Evolutionary conservation across 352 stramenopile species (phyloP), one percentile per base, ranked within the genome.

Genomic region (Phytopythium helicoides): DNA sequence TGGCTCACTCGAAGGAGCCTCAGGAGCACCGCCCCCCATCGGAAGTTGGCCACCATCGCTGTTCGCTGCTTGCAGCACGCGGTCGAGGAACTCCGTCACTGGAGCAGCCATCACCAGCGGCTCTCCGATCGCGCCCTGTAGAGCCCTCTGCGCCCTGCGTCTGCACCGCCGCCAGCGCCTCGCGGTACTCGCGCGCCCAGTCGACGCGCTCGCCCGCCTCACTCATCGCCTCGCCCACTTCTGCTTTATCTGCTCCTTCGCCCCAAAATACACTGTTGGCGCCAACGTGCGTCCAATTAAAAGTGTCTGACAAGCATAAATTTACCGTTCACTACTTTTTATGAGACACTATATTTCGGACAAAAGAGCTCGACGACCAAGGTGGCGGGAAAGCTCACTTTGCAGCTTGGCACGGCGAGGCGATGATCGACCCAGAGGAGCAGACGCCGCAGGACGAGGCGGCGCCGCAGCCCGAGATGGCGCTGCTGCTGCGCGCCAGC

Each of bases 401-500:
- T 33, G 28, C 5, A 33, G 28, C 9, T n/a, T n/a, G n/a, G n/a
- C n/a, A n/a, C n/a, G n/a, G n/a, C n/a, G n/a, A 9, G 9, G 9
- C 15, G 23, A 87, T 80, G 66, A 66, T 51, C 31, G 68, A 84
- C 47, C 23, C 44, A 21, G 72, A 86, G 22, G 68, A 81, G 42
- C 62, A 64, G 19, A 44, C 26, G 28, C 19, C 44, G 3, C 57
- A 70, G 47, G 50, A 37, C 38, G 45, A 68, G 21, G 44, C 62
- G 11, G 51, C 68, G 25, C 60, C 64, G 39, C 64, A 76, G 64
- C 62, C 77, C 0, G 73, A 91, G 60, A 76, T 95, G 61, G 81
- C 86, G 42, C 55, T 95, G 45, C 75, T 91, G 61, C 87, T 95
- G 58, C 75, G 75, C 34, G 89, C 84, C 61, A 74, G 73, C 39